Evolutionary conservation across 164 flowering plant species (phyloP).

Genomic region (Euptelea pleiosperma): DNA sequence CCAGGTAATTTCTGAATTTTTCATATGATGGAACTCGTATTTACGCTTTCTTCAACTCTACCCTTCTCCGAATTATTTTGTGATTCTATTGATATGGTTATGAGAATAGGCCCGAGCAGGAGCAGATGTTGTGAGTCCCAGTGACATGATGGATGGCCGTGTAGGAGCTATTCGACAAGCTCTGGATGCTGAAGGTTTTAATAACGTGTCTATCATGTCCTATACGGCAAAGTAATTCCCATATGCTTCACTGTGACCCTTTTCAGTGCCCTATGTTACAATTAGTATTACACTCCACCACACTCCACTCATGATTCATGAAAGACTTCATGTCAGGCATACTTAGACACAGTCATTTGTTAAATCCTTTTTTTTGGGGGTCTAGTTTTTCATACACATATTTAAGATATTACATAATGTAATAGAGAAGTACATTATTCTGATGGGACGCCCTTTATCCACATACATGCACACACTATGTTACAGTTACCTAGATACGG

Average conservation of each 20-base stretch:
- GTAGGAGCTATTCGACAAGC: constrained; percentile 90
- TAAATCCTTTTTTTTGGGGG: too few relatives aligned
- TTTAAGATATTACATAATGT: too few relatives aligned
- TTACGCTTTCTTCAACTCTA: neutral
- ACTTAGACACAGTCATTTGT: too few relatives aligned
- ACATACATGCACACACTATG: too few relatives aligned
- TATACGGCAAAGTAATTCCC: constrained; percentile 85
- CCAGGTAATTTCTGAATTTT: constrained; percentile 53
- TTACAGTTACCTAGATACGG: too few relatives aligned
- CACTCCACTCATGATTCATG: too few relatives aligned
- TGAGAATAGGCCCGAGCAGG: constrained; percentile 84
- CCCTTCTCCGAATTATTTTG: neutral
- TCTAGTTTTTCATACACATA: too few relatives aligned
- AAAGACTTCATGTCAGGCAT: too few relatives aligned
- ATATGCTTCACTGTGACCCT: neutral
- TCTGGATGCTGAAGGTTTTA: constrained; percentile 88
- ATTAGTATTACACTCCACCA: too few relatives aligned
- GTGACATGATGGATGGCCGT: constrained; percentile 99
- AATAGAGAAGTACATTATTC: too few relatives aligned
- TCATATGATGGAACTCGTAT: neutral
- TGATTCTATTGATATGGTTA: constrained; percentile 12
- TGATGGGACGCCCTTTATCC: too few relatives aligned
- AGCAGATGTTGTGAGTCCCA: constrained; percentile 96
- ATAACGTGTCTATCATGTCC: constrained; percentile 93
- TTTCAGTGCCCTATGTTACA: too few relatives aligned